Base-by-base conservation (phyloP, 306 rosid genomes). In the Begonia loranthoides region DNA sequence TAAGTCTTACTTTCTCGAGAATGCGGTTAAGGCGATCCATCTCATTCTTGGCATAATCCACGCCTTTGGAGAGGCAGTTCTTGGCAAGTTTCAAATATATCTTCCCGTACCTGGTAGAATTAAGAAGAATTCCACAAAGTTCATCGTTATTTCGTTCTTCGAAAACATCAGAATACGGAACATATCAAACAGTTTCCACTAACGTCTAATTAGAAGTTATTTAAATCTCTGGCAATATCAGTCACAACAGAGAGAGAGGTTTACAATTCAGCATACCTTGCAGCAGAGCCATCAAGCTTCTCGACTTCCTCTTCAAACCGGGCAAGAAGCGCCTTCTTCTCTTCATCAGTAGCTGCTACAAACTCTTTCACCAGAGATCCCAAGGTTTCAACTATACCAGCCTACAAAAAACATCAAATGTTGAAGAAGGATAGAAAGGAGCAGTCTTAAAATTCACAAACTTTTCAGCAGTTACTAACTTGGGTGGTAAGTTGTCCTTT, bases 11-110 rank as follows among this genome's bases (percentile, higher is more conserved):
- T 90, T 89, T 77, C 14, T 70, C 78, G 36, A 90, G 95, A 45
- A 90, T 62, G 63, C 92, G 90, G 12, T 82, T 79, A 44, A 90
- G 76, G 51, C 92, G 76, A 56, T 68, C 81, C 16, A 78, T 72
- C 69, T 90, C 97, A n/a, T 79, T 82, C 69, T 75, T 74, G 19
- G 82, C 80, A 59, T 90, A 90, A 39, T 78, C 87, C 41, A 55
- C 63, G 50, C 95, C 97, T 62, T 85, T 85, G 54, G 67, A 90
- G 71, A 85, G 49, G 44, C 65, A 51, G 62, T 66, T 90, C 62
- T 80, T 76, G 17, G 83, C 87, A 68, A 77, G 71, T 70, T 85
- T 85, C 55, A 82, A n/a, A 70, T 85, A 90, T 45, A 85, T 64
- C 54, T 58, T 76, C 10, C 95, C 95, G 28, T 71, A 52, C 72